These are phyloP conservation scores for Protomyces gravidus DNA, from an alignment of 1,139 yeast species.

Conservation along the genomic window DNA sequence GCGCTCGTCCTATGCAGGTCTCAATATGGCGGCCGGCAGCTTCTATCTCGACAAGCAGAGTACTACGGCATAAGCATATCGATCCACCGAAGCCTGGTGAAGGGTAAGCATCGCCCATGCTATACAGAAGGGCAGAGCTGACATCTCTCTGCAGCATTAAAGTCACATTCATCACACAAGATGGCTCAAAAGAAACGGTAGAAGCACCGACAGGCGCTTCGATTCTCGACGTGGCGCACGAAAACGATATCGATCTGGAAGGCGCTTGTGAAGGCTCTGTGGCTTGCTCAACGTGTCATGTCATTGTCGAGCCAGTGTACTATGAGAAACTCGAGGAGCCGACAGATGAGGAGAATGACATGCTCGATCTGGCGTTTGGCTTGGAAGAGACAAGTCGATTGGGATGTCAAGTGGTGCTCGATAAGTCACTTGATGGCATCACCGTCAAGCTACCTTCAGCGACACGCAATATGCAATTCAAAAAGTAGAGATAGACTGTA, in stretches of 20 bases:
- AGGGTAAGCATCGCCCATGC: slow-evolving; percentile 44
- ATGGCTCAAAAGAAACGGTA: slow-evolving; percentile 72
- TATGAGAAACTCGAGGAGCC: slow-evolving; percentile 93
- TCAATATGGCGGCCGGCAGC: neutral
- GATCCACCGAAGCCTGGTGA: slow-evolving; percentile 91
- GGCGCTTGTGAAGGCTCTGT: slow-evolving; percentile 99
- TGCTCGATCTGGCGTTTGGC: slow-evolving; percentile 98
- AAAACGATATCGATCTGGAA: slow-evolving; percentile 88
- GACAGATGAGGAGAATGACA: slow-evolving; percentile 94
- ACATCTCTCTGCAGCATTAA: slow-evolving; percentile 45
- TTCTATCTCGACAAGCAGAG: slow-evolving; percentile 31
- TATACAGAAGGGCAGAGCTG: neutral
- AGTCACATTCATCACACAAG: slow-evolving; percentile 85
- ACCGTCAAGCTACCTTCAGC: slow-evolving; percentile 48
- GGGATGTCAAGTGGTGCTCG: slow-evolving; percentile 90
- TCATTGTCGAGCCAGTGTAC: slow-evolving; percentile 89
- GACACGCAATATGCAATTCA: slow-evolving; percentile 28
- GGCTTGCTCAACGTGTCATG: slow-evolving; percentile 97
- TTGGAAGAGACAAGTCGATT: slow-evolving; percentile 57
- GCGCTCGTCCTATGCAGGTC: no score
- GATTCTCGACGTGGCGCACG: slow-evolving; percentile 89
- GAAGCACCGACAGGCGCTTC: slow-evolving; percentile 94
- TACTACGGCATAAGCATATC: slow-evolving; percentile 67
- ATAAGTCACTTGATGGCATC: slow-evolving; percentile 83
- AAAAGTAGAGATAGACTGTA: neutral